Percentiles rank a stretch among this genome's conserved stretches.
Evolutionary conservation across 2,329 filamentous ascomycete species (phyloP).

Genomic region (Fusarium cicatricum): DNA sequence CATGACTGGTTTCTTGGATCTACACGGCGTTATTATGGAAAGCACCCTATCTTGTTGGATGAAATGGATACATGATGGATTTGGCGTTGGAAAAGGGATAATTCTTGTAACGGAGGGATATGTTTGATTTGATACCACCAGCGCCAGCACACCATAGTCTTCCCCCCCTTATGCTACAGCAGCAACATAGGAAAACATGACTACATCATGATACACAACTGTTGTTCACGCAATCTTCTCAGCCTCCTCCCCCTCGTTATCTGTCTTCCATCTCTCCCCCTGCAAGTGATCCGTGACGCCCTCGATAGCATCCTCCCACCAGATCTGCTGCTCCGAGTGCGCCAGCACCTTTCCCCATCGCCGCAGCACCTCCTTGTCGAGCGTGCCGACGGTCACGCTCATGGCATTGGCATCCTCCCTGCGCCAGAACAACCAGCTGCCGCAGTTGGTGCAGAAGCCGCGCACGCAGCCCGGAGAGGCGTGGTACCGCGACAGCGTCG

Average conservation of each 20-base stretch:
- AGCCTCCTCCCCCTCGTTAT: slow-evolving; percentile 35
- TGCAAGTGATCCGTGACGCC: slow-evolving; percentile 57
- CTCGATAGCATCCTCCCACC: slow-evolving; percentile 55
- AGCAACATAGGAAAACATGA: slow-evolving; percentile 2
- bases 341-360: slow-evolving; percentile 52
- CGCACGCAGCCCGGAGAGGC: slow-evolving; percentile 53
- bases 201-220: background rate
- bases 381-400: slow-evolving; percentile 52
- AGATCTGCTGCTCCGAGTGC: slow-evolving; percentile 50
- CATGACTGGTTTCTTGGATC: slow-evolving; percentile 12
- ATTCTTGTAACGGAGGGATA: slow-evolving; percentile 7
- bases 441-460: slow-evolving; percentile 59
- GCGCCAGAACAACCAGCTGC: slow-evolving; percentile 59
- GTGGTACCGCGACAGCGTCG: slow-evolving; percentile 50
- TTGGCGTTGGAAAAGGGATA: background rate
- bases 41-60: slow-evolving; percentile 1
- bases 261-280: slow-evolving; percentile 37
- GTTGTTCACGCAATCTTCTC: slow-evolving; percentile 21
- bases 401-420: slow-evolving; percentile 42
- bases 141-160: background rate
- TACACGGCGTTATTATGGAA: slow-evolving; percentile 16
- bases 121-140: slow-evolving; percentile 28
- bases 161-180: background rate
- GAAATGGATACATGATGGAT: background rate
- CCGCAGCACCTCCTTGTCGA: slow-evolving; percentile 55